A percentile compares a stretch with the other conserved stretches of the same genome.
Evolutionary conservation across 208 protist genomes (phyloP).

Genomic region (Entamoeba invadens): DNA sequence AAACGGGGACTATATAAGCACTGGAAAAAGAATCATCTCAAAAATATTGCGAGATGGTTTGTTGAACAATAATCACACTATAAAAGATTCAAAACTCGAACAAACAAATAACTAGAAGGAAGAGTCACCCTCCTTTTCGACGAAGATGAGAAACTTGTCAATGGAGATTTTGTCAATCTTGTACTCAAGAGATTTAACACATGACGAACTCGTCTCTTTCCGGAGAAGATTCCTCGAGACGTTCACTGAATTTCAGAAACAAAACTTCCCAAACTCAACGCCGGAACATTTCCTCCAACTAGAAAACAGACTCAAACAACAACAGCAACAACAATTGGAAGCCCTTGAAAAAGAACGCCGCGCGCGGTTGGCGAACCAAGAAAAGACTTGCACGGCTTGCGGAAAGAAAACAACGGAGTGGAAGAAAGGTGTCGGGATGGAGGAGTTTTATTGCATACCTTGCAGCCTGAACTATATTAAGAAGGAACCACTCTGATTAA

Average conservation of each 20-base stretch:
- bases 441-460: not conserved
- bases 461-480: not conserved
- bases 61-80: too few species aligned
- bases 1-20: too few species aligned
- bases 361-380: not conserved
- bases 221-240: not conserved
- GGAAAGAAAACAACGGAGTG: not conserved
- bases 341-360: not conserved
- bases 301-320: not conserved
- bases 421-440: not conserved
- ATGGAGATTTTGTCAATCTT: not conserved
- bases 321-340: not conserved
- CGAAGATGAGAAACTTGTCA: not conserved
- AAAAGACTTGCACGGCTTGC: not conserved
- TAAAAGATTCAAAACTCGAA: too few species aligned
- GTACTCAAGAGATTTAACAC: not conserved
- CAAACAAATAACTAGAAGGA: too few species aligned
- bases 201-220: not conserved
- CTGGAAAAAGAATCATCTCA: too few species aligned
- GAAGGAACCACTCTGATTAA: not conserved
- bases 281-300: not conserved
- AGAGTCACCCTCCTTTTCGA: not conserved
- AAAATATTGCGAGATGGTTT: too few species aligned
- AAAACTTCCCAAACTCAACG: not conserved
- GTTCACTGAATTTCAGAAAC: not conserved